Conservation (phyloP, 2,329 filamentous ascomycete species). For the Sarocladium strictum region DNA sequence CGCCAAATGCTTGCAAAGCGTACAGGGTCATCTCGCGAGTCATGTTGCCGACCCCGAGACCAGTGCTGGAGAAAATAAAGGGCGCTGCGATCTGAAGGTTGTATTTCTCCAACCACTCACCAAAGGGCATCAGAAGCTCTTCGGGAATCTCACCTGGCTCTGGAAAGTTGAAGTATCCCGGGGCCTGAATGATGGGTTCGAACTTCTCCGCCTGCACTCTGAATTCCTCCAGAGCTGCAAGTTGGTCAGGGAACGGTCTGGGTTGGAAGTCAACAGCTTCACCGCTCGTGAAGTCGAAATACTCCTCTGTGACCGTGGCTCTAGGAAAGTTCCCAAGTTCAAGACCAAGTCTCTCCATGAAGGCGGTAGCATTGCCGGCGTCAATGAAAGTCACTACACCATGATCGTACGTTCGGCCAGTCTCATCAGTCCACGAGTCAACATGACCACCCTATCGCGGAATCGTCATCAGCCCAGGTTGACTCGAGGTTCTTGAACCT, state of each 20-base stretch:
- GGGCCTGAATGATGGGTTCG: slow-evolving; percentile 23
- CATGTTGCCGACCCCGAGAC: slow-evolving; percentile 38
- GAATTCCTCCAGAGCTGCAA: slow-evolving; percentile 21
- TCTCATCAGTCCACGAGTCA: slow-evolving; percentile 37
- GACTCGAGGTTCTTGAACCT: too few relatives aligned
- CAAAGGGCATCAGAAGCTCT: slow-evolving; percentile 39
- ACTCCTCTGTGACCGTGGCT: slow-evolving; percentile 21
- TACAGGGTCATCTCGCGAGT: slow-evolving; percentile 35
- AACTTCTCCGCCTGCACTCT: slow-evolving; percentile 22
- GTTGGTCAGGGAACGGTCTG: slow-evolving; percentile 15
- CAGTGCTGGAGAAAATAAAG: slow-evolving; percentile 31
- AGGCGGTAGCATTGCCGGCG: slow-evolving; percentile 32
- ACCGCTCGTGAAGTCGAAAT: slow-evolving; percentile 32
- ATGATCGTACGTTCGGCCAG: slow-evolving; percentile 25
- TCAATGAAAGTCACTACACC: slow-evolving; percentile 33
- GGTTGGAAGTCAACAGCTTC: slow-evolving; percentile 19
- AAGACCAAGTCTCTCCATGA: slow-evolving; percentile 38
- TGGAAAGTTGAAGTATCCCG: slow-evolving; percentile 33
- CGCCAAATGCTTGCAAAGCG: slow-evolving; percentile 35
- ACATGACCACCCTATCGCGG: slow-evolving; percentile 40
- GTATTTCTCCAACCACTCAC: slow-evolving; percentile 42
- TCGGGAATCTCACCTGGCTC: slow-evolving; percentile 25
- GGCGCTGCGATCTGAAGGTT: slow-evolving; percentile 33
- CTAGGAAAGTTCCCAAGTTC: slow-evolving; percentile 15
- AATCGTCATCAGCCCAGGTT: not conserved